Evolutionary conservation across 768 basidiomycete genomes (phyloP).

Genomic region (Lyophyllum shimeji): DNA sequence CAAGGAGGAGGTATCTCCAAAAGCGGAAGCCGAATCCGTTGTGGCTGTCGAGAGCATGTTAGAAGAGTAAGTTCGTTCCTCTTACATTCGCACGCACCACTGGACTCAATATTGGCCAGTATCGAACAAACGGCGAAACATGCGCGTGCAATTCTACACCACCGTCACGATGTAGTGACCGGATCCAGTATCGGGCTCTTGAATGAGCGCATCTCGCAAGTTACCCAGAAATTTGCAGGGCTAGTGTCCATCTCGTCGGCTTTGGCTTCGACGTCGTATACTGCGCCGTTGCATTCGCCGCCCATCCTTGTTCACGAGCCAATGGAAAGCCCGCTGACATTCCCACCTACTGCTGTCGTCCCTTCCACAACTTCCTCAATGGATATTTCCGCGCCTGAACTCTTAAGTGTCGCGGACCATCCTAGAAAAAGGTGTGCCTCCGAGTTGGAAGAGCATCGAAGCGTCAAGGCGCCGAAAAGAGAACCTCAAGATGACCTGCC

Average conservation of each 20-base stretch:
- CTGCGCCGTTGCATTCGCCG: constrained; percentile 17
- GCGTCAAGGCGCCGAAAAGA: constrained; percentile 44
- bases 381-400: constrained; percentile 21
- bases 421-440: constrained; percentile 45
- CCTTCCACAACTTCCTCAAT: constrained; percentile 17
- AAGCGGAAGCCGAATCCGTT: constrained; percentile 30
- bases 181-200: constrained; percentile 54
- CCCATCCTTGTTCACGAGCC: constrained; percentile 12
- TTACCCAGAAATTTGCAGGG: constrained; percentile 52
- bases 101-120: constrained; percentile 33
- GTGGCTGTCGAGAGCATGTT: constrained; percentile 50
- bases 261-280: constrained; percentile 10
- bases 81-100: constrained; percentile 4
- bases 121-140: constrained; percentile 63
- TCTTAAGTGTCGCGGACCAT: constrained; percentile 33
- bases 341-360: constrained; percentile 11
- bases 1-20: constrained; percentile 22
- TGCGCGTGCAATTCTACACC: constrained; percentile 47
- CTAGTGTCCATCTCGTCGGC: constrained; percentile 31
- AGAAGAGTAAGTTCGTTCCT: constrained; percentile 45
- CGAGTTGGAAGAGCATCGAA: constrained; percentile 41
- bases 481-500: constrained; percentile 46
- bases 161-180: constrained; percentile 46
- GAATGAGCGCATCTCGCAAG: constrained; percentile 50
- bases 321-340: constrained; percentile 15